Percentiles rank a stretch among this genome's conserved stretches.
Evolutionary conservation across 2,329 filamentous ascomycete genomes (phyloP).

Genomic region (Phoma sp.): DNA sequence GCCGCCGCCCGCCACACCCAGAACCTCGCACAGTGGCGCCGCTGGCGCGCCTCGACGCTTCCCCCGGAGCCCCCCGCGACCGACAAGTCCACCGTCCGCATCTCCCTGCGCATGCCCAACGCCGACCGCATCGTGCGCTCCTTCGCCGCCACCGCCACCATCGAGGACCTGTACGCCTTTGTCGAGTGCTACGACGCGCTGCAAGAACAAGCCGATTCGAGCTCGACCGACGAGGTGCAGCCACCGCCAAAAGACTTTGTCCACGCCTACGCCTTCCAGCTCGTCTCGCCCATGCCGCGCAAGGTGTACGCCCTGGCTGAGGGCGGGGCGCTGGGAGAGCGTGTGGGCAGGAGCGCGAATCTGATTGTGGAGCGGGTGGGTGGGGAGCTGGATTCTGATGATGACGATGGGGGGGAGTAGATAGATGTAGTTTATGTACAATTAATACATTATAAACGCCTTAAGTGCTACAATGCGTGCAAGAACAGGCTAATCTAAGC

Average conservation of each 20-base stretch:
- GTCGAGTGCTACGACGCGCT: constrained; percentile 76
- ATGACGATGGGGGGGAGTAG: constrained; percentile 27
- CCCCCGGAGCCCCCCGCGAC: constrained; percentile 69
- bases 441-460: too few relatives aligned
- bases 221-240: too few relatives aligned
- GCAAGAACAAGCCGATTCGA: not conserved
- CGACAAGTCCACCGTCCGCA: constrained; percentile 74
- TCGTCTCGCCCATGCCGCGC: constrained; percentile 85
- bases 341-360: constrained; percentile 83
- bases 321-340: constrained; percentile 70
- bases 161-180: constrained; percentile 95
- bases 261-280: constrained; percentile 83
- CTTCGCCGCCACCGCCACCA: constrained; percentile 70
- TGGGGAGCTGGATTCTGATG: constrained; percentile 62
- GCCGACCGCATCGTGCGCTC: constrained; percentile 78
- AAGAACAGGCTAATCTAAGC: too few relatives aligned
- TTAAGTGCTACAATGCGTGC: too few relatives aligned
- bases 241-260: constrained; percentile 71
- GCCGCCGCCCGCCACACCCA: constrained; percentile 63
- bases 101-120: constrained; percentile 66
- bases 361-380: constrained; percentile 81
- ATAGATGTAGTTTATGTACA: too few relatives aligned
- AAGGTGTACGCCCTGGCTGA: constrained; percentile 76
- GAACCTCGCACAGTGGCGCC: constrained; percentile 74
- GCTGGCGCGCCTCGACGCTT: constrained; percentile 76